A percentile compares a stretch with the other conserved stretches of the same genome.
Conservation (phyloP, 441 rosid genomes). For the Pelargonium fulgidum region DNA sequence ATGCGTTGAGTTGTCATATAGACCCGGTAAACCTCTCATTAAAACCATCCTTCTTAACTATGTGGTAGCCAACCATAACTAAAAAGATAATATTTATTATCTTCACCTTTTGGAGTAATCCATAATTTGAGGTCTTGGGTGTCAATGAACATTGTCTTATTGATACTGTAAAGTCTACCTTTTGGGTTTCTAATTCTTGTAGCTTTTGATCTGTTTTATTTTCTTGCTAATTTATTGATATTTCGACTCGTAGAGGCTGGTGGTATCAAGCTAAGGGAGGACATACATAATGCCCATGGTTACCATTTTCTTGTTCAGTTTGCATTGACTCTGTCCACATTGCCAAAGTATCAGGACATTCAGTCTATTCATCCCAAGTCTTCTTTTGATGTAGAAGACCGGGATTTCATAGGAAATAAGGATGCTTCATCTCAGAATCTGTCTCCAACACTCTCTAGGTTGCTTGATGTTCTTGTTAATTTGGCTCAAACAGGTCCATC, state of each 20-base stretch:
- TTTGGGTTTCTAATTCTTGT: conserved; percentile 9
- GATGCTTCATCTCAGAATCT: conserved; percentile 45
- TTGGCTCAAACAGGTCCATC: conserved; percentile 90
- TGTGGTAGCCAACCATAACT: conserved; percentile 13
- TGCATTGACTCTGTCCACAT: conserved; percentile 72
- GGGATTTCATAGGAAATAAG: conserved; percentile 33
- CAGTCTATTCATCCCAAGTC: conserved; percentile 34
- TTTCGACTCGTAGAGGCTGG: conserved; percentile 77
- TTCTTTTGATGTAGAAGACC: conserved; percentile 30
- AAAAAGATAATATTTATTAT: conserved; percentile 10
- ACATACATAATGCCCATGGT: conserved; percentile 99
- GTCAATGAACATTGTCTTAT: not conserved
- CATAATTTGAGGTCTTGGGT: conserved; percentile 16
- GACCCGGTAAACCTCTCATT: conserved; percentile 64
- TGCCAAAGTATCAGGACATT: conserved; percentile 45
- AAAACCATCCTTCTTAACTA: not conserved
- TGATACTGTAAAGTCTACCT: not conserved
- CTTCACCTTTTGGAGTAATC: not conserved
- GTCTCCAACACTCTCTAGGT: conserved; percentile 81
- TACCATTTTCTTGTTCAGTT: conserved; percentile 99
- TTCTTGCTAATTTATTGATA: conserved; percentile 31
- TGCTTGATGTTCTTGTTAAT: conserved; percentile 98
- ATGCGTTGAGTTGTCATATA: conserved; percentile 93
- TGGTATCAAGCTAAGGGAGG: conserved; percentile 93
- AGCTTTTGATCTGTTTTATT: conserved; percentile 11